These are phyloP conservation scores for Umbellularia californica DNA, from an alignment of 164 flowering plant genomes.

Conservation along the genomic window DNA sequence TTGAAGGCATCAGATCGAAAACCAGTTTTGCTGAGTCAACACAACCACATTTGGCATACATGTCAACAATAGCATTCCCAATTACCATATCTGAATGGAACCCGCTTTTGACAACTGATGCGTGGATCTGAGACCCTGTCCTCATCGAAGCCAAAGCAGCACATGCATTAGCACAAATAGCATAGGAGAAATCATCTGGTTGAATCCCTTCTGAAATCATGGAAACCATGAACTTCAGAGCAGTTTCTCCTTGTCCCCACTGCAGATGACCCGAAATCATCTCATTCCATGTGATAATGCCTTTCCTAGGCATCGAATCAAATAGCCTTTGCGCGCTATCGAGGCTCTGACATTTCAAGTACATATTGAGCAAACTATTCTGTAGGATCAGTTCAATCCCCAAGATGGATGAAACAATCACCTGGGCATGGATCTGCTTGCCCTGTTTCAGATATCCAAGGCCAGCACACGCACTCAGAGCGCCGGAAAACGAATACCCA, in stretches of 20 bases:
- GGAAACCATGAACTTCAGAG: constrained; percentile 9
- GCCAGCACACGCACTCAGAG: constrained; percentile 18
- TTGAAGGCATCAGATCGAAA: constrained; percentile 13
- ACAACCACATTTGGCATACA: constrained; percentile 28
- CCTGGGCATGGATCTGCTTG: constrained; percentile 19
- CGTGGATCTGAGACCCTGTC: constrained; percentile 22
- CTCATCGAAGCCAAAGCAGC: constrained; percentile 17
- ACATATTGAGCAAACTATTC: constrained; percentile 22
- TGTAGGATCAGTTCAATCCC: constrained; percentile 2
- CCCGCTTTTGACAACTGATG: constrained; percentile 16
- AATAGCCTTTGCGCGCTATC: constrained; percentile 5
- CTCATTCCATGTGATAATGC: constrained; percentile 21
- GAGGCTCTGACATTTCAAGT: constrained; percentile 11
- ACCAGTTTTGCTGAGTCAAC: constrained; percentile 17
- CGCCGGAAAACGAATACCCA: constrained; percentile 21
- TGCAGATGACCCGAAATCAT: constrained; percentile 20
- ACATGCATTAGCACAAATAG: constrained; percentile 20
- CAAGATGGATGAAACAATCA: constrained; percentile 12
- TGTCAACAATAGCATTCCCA: constrained; percentile 19
- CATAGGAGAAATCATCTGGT: constrained; percentile 22
- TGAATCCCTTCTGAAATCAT: constrained; percentile 17
- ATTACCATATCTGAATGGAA: constrained; percentile 19
- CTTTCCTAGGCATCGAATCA: constrained; percentile 8
- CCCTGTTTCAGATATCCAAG: constrained; percentile 15
- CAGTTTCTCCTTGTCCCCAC: constrained; percentile 15